Conservation (phyloP, 148 eudicot species). For the Arbutus unedo region DNA sequence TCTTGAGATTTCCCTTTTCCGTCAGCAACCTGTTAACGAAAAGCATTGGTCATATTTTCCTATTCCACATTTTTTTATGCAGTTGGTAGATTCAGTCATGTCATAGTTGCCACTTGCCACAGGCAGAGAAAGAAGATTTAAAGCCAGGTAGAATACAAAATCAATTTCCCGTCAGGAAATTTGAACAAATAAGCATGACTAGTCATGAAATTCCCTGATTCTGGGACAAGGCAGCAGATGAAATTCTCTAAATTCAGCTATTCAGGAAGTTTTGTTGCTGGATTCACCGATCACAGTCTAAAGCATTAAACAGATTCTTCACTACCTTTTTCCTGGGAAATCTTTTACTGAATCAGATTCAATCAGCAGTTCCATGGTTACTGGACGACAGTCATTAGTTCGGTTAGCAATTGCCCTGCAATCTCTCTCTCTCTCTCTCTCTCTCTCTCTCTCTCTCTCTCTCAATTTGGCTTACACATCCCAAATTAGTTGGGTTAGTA, state of each 20-base stretch:
- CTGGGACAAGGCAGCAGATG: slow-evolving; percentile 15
- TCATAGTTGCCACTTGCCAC: slow-evolving; percentile 6
- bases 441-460: no score
- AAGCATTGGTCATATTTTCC: slow-evolving; percentile 5
- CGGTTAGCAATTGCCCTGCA: neutral
- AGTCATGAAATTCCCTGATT: slow-evolving; percentile 15
- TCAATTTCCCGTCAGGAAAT: slow-evolving; percentile 13
- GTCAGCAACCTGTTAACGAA: slow-evolving; percentile 21
- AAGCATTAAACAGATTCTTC: neutral
- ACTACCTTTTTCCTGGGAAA: neutral
- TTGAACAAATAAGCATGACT: slow-evolving; percentile 12
- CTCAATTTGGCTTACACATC: neutral
- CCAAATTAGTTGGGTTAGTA: neutral
- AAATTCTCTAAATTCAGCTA: neutral
- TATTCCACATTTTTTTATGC: slow-evolving; percentile 8
- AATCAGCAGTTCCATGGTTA: slow-evolving; percentile 18
- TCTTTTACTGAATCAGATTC: slow-evolving; percentile 9
- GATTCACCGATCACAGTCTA: neutral
- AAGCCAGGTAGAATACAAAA: slow-evolving; percentile 8
- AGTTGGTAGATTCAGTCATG: slow-evolving; percentile 15
- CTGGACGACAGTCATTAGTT: neutral
- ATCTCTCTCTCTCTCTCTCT: no score
- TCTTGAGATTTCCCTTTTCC: slow-evolving; percentile 17
- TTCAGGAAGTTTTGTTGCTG: neutral
- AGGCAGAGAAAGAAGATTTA: slow-evolving; percentile 22